Base-by-base conservation (phyloP, 2,329 filamentous ascomycete species). In the Zymoseptoria ardabiliae region DNA sequence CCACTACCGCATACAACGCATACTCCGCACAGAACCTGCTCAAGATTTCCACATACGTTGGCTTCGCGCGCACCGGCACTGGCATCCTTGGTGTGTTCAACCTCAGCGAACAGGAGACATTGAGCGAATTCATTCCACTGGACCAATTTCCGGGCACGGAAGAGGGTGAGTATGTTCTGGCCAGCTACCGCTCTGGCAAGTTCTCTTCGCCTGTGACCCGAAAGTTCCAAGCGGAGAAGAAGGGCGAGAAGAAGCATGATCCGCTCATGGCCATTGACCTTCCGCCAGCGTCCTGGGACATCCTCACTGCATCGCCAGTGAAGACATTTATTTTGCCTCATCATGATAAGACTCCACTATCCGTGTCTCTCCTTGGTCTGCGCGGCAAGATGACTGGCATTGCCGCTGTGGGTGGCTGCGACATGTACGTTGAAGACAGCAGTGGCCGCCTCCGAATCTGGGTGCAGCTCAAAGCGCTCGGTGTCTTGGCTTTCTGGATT, bases 301-400 rank as follows among this genome's bases (percentile, higher is more conserved):
- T 66, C 11, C 78, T 96, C 8, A 88, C 86, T 0, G 88, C 89
- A 0, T 89, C 87, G 63, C 87, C 89, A 0, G 73, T 91, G 1
- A 78, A 79, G 0, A 73, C 78, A 0, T 85, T 93, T 63, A 73
- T 70, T 2, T 13, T 45, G 13, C 35, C 35, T 45, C 67, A 74
- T 5, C 61, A 68, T 10, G 30, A 19, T 9, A 23, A 19, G 25
- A 53, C 63, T 19, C 67, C 72, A 0, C 76, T 87, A 0, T 76
- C 75, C 50, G 78, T 92, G 1, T 85, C 90, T 0, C 85, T 88
- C 19, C 74, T 97, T 0, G 93, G 93, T 0, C 77, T 97, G 1
- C 65, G 96, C 3, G 88, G 83, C 2, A 96, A 97, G 74, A 96
- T 97, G 89, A 91, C 91, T 0, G 93, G 91, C 0, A 85, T 87